phyloP scores from a whole-genome alignment of 495 filamentous ascomycete genomes.

The Letharia columbiana region DNA sequence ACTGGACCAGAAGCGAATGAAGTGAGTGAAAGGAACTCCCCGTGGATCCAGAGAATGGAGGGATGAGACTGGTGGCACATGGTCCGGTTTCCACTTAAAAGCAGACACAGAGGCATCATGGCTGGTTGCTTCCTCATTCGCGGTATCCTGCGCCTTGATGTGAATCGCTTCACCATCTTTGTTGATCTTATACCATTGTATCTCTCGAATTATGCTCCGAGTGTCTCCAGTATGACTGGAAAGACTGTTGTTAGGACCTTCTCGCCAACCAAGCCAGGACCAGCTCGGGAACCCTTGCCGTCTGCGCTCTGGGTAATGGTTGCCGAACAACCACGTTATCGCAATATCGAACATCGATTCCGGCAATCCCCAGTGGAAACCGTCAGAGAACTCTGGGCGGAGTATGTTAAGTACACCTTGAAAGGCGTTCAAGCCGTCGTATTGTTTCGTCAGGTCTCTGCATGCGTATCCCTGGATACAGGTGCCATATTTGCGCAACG shows the following conservation, averaged over 20 bases:
- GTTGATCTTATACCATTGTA: conserved; percentile 1
- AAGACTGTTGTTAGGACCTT: background rate
- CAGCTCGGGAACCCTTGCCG: background rate
- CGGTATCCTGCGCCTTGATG: background rate
- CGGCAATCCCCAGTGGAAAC: conserved; percentile 1
- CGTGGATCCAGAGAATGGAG: background rate
- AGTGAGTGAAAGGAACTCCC: background rate
- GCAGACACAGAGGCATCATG: background rate
- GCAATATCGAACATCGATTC: conserved; percentile 1
- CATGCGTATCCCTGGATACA: too few species aligned
- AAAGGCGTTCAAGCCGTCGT: conserved; percentile 4
- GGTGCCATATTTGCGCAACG: too few species aligned
- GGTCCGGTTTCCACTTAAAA: background rate
- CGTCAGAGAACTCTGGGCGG: background rate
- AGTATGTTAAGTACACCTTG: background rate
- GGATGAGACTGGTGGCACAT: background rate
- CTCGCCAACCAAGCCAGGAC: conserved; percentile 4
- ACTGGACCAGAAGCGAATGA: conserved; percentile 3
- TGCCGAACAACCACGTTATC: background rate
- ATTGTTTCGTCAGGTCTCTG: too few species aligned
- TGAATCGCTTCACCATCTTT: background rate
- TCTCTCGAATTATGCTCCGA: background rate
- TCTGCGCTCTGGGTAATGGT: background rate
- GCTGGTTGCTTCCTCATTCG: background rate
- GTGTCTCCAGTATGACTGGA: background rate